Conservation (phyloP, 345 rosid genomes). For the Gossypium anomalum region DNA sequence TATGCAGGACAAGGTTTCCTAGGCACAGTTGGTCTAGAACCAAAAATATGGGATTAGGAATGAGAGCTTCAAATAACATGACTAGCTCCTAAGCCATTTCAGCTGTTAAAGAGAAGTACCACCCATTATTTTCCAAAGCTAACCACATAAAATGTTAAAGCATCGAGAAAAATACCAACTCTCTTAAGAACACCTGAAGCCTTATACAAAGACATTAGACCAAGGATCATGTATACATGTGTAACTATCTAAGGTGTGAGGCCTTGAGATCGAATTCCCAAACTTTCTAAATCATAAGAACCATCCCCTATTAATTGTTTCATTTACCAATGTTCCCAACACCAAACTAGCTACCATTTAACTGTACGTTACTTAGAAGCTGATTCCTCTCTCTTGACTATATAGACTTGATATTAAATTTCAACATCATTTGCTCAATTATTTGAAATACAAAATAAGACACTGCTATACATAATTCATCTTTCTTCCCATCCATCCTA, state of each 20-base stretch:
- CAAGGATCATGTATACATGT: background rate
- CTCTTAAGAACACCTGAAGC: background rate
- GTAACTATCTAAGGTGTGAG: background rate
- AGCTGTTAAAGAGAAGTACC: background rate
- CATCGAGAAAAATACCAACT: background rate
- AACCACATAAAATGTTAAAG: background rate
- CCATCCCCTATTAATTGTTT: background rate
- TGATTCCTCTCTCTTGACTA: background rate
- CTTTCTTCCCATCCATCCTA: background rate
- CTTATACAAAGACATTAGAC: background rate
- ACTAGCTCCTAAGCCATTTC: background rate
- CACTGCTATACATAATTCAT: background rate
- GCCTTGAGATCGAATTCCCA: background rate
- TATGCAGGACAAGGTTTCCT: background rate
- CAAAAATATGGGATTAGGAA: background rate
- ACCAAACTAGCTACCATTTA: background rate
- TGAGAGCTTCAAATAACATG: background rate
- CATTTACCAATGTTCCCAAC: background rate
- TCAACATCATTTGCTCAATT: background rate
- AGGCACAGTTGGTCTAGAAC: background rate
- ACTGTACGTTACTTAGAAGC: background rate
- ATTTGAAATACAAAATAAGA: background rate
- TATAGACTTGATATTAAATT: background rate
- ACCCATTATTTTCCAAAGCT: background rate
- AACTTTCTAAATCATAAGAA: background rate